These are phyloP conservation scores for Monilinia vaccinii-corymbosi DNA, from an alignment of 2,329 filamentous ascomycete genomes.

Conservation along the genomic window DNA sequence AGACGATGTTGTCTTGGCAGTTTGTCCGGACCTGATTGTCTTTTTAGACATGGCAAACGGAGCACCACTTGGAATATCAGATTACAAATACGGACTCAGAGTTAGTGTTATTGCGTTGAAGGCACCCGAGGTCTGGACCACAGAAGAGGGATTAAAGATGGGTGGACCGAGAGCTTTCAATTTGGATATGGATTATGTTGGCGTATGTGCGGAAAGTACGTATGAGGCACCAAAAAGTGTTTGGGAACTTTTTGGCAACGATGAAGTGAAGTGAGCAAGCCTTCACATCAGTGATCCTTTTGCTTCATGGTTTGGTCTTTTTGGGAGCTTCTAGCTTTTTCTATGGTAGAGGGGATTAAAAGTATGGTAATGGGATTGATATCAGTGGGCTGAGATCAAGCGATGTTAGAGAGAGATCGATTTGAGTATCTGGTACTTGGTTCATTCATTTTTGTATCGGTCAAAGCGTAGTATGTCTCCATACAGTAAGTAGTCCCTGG, in stretches of 20 bases:
- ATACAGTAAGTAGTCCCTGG: too few species aligned
- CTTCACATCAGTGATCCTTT: background rate
- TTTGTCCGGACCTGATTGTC: conserved; percentile 26
- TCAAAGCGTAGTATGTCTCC: too few species aligned
- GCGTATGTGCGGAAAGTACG: conserved; percentile 15
- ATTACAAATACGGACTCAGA: conserved; percentile 41
- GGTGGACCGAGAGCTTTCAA: conserved; percentile 35
- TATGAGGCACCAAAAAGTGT: conserved; percentile 26
- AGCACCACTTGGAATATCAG: conserved; percentile 41
- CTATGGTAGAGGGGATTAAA: too few species aligned
- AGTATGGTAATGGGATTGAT: background rate
- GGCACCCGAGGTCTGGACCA: conserved; percentile 41
- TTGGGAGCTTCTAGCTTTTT: background rate
- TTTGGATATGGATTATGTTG: conserved; percentile 23
- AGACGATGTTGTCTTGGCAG: conserved; percentile 19
- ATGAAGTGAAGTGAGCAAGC: background rate
- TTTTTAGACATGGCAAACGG: conserved; percentile 38
- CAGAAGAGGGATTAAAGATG: conserved; percentile 31
- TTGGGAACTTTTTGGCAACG: conserved; percentile 24
- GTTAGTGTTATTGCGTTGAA: conserved; percentile 42
- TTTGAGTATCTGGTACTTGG: background rate
- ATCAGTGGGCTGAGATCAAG: background rate
- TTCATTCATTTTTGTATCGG: background rate
- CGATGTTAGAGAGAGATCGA: background rate
- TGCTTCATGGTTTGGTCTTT: background rate